Base-by-base conservation (phyloP, 306 rosid species). In the Rosa chinensis region DNA sequence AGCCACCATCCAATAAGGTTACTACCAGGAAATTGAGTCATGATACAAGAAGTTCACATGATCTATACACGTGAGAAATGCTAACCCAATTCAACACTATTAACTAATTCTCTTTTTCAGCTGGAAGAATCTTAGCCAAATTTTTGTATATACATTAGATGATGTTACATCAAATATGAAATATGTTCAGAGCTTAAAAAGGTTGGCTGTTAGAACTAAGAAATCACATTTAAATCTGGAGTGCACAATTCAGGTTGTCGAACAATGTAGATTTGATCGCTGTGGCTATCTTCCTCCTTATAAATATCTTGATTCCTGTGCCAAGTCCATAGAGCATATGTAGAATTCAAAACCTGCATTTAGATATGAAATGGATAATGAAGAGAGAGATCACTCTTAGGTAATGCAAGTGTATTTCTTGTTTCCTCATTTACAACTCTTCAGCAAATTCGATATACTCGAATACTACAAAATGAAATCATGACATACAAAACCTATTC, bases 251-350 rank as follows among this genome's bases (percentile, higher is more conserved):
- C 83, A 2, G 98, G 97, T 71, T 89, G 94, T 50, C 97, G 82
- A 48, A 94, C 97, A 3, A 94, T 86, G 89, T 90, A 92, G 80
- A 92, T 90, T 83, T 90, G 92, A 82, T 92, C 97, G 9, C 97
- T 91, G 10, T 84, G 84, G 68, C 86, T 85, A 52, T 89, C 82
- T 53, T 86, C 89, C 80, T 86, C 89, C 80, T 89, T 87, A 56
- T 89, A 92, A 6, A 23, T 78, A 76, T 94, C 98, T 79, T 92
- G 94, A 83, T 94, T 94, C 70, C 97, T 82, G 14, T 94, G 97
- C 98, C 98, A 94, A 71, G 93, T 92, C 98, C 98, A 94, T 66
- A 92, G 82, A 17, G 98, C 92, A 77, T 87, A 86, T 5, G 97
- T 89, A 66, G 97, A 90, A 85, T 94, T 94, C 82, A 87, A 75